A percentile compares a stretch with the other conserved stretches of the same genome.
These are phyloP conservation scores for Aspergillus steynii DNA, from an alignment of 495 filamentous ascomycete genomes.

Conservation along the genomic window DNA sequence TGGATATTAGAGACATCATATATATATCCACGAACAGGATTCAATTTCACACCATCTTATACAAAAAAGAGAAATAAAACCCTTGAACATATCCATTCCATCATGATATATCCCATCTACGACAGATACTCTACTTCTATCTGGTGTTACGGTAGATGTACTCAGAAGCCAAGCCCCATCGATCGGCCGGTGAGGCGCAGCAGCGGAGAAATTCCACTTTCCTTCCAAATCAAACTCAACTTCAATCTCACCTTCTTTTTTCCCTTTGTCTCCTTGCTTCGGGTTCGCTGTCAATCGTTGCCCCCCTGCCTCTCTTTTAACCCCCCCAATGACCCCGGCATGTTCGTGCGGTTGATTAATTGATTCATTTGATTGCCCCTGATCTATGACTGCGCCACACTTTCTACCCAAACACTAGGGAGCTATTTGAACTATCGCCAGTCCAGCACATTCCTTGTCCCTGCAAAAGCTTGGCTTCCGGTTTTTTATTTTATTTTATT, in stretches of 20 bases:
- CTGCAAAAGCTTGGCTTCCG: not conserved
- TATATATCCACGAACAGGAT: too few species aligned
- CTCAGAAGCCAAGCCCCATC: not conserved
- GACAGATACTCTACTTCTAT: too few species aligned
- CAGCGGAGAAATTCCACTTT: conserved; percentile 5
- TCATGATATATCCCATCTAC: not conserved
- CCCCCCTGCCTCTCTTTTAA: not conserved
- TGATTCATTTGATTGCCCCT: not conserved
- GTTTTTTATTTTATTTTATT: not conserved
- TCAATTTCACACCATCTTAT: too few species aligned
- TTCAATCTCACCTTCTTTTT: conserved; percentile 17
- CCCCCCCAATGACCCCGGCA: not conserved
- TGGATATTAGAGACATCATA: too few species aligned
- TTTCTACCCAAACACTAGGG: not conserved
- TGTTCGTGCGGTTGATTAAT: not conserved
- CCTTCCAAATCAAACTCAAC: not conserved
- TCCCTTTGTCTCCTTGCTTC: conserved; percentile 2
- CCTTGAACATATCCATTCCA: too few species aligned
- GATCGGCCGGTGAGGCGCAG: conserved; percentile 11
- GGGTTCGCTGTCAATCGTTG: not conserved
- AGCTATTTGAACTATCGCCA: not conserved
- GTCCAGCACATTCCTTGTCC: not conserved
- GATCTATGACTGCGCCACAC: conserved; percentile 1
- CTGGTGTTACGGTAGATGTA: too few species aligned
- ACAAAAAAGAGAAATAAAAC: too few species aligned